Base-by-base conservation (phyloP, 805 yeast species). In the Brettanomyces nanus region DNA sequence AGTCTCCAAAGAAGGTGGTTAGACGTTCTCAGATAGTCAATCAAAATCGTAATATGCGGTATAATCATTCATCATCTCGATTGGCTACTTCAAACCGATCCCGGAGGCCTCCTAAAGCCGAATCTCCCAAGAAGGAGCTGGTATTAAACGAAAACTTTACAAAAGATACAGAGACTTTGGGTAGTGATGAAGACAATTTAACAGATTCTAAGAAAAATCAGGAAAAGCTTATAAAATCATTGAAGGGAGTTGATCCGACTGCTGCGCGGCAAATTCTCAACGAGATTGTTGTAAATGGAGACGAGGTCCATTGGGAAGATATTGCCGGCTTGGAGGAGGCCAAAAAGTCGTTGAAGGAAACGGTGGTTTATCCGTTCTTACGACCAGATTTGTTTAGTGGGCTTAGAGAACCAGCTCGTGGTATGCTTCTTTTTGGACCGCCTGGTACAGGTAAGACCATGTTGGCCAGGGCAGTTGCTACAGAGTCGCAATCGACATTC, bases 371-470 rank as follows among this genome's bases (percentile, higher is more conserved):
- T 56, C 98, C 98, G 19, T 89, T 90, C 53, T 61, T 92, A 46
- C 70, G 97, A 36, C 98, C 97, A 0, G 97, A 90, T 60, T 66
- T 90, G 40, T 92, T 90, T 56, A 73, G 76, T 42, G 97, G 97
- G 0, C 63, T 90, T 37, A 69, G 97, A 48, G 97, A 89, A 61
- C 97, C 97, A 0, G 89, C 95, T 0, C 65, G 95, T 41, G 97
- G 97, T n/a, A 86, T 92, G 95, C 67, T 90, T 17, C 62, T 90
- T 30, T 90, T 87, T 65, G 98, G 98, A 0, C 97, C 98, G 3
- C 97, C 97, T 0, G 98, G 98, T n/a, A 90, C 97, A 0, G 97
- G 97, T 40, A 90, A 92, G 54, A 89, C 97, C 1, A 89, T 90
- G 97, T 71, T 90, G 47, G 97, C 97, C 0, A 69, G 95, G 45